Conservation (phyloP, 169 alveolate genomes). For the Cardiosporidium cionae region DNA sequence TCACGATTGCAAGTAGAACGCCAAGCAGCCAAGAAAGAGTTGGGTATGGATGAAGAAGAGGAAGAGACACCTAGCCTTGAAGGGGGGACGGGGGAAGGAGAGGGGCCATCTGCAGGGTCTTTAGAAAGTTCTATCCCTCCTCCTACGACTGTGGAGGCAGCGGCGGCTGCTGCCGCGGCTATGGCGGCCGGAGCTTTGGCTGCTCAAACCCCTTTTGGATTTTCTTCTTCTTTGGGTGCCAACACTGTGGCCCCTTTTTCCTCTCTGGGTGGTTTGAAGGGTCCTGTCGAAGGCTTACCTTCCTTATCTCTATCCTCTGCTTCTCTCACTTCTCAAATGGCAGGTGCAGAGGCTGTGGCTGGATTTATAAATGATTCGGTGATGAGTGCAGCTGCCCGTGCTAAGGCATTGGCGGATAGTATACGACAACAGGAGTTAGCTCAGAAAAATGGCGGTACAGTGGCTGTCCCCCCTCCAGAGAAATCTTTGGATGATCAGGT, state of each 20-base stretch:
- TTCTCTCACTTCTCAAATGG: too few relatives aligned
- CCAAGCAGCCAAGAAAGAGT: conserved; percentile 65
- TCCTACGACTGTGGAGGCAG: not conserved
- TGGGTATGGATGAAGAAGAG: conserved; percentile 50
- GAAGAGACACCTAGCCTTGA: conserved; percentile 22
- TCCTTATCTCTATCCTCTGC: too few relatives aligned
- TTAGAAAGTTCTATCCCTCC: not conserved
- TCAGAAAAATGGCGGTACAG: not conserved
- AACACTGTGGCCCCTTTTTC: too few relatives aligned
- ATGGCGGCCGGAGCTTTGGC: conserved; percentile 2
- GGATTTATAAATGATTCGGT: not conserved
- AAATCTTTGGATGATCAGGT: too few relatives aligned
- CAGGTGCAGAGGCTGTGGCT: not conserved
- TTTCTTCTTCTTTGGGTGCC: too few relatives aligned
- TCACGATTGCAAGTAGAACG: conserved; percentile 73
- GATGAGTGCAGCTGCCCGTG: not conserved
- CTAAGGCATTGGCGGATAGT: not conserved
- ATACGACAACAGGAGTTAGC: too few relatives aligned
- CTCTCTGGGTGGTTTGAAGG: too few relatives aligned
- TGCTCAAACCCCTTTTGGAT: not conserved
- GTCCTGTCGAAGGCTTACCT: too few relatives aligned
- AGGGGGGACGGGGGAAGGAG: conserved; percentile 1
- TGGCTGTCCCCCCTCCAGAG: too few relatives aligned
- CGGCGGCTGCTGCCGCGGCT: conserved; percentile 4
- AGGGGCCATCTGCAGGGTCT: not conserved